Conservation (phyloP, 768 basidiomycete genomes). For the Suillus placidus region DNA sequence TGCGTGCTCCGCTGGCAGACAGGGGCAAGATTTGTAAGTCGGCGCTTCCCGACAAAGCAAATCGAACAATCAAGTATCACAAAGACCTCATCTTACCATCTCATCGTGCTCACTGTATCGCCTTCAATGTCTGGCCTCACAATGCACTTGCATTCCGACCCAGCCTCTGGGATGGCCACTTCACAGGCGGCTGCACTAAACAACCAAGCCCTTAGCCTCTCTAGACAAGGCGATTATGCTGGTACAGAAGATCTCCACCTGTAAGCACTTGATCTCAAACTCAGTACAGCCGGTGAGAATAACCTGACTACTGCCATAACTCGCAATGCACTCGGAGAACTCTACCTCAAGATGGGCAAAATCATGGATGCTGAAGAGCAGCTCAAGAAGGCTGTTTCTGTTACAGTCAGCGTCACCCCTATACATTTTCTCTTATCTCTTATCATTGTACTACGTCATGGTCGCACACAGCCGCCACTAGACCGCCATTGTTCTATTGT, state of each 20-base stretch:
- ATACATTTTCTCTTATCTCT: too few species aligned
- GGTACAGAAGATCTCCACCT: slow-evolving; percentile 36
- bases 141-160: slow-evolving; percentile 12
- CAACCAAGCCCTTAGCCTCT: slow-evolving; percentile 24
- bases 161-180: slow-evolving; percentile 1
- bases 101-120: background rate
- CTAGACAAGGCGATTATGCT: slow-evolving; percentile 24
- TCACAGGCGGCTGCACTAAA: slow-evolving; percentile 22
- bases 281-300: slow-evolving; percentile 26
- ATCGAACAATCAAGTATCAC: background rate
- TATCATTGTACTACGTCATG: too few species aligned
- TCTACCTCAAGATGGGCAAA: slow-evolving; percentile 37
- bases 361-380: slow-evolving; percentile 42
- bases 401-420: too few species aligned
- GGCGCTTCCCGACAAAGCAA: background rate
- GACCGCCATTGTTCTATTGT: too few species aligned
- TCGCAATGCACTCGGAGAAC: slow-evolving; percentile 39
- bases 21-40: background rate
- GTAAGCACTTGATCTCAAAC: slow-evolving; percentile 35
- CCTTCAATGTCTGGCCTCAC: background rate
- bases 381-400: slow-evolving; percentile 34
- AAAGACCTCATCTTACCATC: background rate
- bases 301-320: slow-evolving; percentile 32
- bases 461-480: too few species aligned
- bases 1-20: background rate